Evolutionary conservation across 371 early-diverging fungal species (phyloP).

Genomic region (Actinomortierella wolfii): DNA sequence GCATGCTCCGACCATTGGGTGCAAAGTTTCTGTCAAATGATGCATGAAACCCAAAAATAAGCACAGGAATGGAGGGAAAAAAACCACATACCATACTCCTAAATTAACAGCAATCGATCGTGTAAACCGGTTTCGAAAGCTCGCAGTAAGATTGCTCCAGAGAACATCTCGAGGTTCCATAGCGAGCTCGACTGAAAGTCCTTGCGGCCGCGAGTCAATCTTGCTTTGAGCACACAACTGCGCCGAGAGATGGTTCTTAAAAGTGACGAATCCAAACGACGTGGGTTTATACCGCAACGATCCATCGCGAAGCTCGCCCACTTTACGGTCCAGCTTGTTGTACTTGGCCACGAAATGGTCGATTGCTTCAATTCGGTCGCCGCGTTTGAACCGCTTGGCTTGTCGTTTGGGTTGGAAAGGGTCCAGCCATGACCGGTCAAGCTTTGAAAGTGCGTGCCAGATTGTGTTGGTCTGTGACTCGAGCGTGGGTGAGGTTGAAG

Average conservation of each 20-base stretch:
- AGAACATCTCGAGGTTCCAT: conserved; percentile 92
- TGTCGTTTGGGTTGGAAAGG: conserved; percentile 28
- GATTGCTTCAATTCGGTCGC: conserved; percentile 39
- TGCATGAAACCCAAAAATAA: neutral
- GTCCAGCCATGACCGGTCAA: conserved; percentile 25
- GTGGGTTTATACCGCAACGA: conserved; percentile 56
- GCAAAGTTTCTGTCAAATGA: neutral
- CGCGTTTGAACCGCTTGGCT: conserved; percentile 34
- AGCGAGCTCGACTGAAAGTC: conserved; percentile 77
- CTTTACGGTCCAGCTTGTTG: conserved; percentile 44
- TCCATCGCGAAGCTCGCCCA: conserved; percentile 42
- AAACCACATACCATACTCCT: conserved; percentile 49
- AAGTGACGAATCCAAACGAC: conserved; percentile 68
- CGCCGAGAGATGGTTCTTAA: conserved; percentile 53
- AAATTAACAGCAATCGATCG: conserved; percentile 55
- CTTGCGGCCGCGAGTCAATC: conserved; percentile 69
- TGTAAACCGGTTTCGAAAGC: conserved; percentile 52
- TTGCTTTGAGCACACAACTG: conserved; percentile 67
- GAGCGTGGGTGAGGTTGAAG: neutral
- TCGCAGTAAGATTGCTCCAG: conserved; percentile 82
- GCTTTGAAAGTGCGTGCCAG: conserved; percentile 23
- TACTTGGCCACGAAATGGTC: conserved; percentile 49
- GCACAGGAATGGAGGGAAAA: neutral
- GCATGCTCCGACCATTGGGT: neutral
- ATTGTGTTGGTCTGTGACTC: conserved; percentile 10